Conservation (phyloP, 805 yeast species). For the Candida ovalis region DNA sequence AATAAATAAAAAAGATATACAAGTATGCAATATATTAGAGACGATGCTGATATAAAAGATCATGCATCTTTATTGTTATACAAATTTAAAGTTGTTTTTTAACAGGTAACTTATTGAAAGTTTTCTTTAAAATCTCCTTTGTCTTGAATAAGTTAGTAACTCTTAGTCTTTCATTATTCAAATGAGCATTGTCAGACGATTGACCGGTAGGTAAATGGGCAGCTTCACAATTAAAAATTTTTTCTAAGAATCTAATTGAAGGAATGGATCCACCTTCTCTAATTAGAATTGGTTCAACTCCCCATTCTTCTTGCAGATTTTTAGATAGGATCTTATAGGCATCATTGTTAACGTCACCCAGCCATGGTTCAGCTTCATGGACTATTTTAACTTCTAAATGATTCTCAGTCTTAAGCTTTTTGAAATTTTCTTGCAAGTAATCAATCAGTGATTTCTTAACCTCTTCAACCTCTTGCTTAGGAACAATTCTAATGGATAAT, state of each 20-base stretch:
- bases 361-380: conserved; percentile 95
- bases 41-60: not conserved
- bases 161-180: conserved; percentile 80
- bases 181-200: conserved; percentile 89
- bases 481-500: conserved; percentile 82
- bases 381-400: conserved; percentile 55
- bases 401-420: conserved; percentile 54
- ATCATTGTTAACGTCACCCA: conserved; percentile 76
- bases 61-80: not conserved
- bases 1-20: not conserved
- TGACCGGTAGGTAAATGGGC: conserved; percentile 98
- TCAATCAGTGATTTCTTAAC: conserved; percentile 49
- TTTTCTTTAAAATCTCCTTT: conserved; percentile 55
- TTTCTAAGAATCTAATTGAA: conserved; percentile 78
- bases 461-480: conserved; percentile 68
- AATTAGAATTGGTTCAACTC: conserved; percentile 72
- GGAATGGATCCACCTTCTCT: conserved; percentile 98
- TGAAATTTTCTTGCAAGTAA: conserved; percentile 48
- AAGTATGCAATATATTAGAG: not conserved
- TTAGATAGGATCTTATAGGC: conserved; percentile 66
- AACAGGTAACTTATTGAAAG: conserved; percentile 41
- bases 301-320: conserved; percentile 72
- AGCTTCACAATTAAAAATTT: conserved; percentile 79
- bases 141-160: conserved; percentile 74
- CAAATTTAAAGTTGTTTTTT: conserved; percentile 3